Percentiles rank a stretch among this genome's conserved stretches.
These are phyloP conservation scores for Penicillium egyptiacum DNA, from an alignment of 495 filamentous ascomycete species.

Conservation along the genomic window DNA sequence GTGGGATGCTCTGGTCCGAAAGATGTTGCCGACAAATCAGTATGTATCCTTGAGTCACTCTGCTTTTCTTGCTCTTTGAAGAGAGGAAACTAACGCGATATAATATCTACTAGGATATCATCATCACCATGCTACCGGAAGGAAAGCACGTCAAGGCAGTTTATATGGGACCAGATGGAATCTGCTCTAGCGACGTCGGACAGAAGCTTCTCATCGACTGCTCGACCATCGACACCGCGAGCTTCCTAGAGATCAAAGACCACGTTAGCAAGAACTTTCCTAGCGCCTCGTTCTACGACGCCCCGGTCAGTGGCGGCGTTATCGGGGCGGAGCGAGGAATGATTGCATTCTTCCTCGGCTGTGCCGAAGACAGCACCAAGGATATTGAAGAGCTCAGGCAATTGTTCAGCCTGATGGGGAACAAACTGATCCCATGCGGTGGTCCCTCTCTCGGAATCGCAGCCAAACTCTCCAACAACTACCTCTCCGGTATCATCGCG, in stretches of 20 bases:
- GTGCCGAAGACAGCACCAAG: slow-evolving; percentile 27
- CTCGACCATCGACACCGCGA: slow-evolving; percentile 47
- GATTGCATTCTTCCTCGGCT: slow-evolving; percentile 51
- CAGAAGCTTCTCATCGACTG: slow-evolving; percentile 43
- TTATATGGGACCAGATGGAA: slow-evolving; percentile 44
- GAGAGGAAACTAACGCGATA: not conserved
- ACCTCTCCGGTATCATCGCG: slow-evolving; percentile 52
- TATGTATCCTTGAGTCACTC: slow-evolving; percentile 16
- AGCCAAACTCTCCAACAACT: slow-evolving; percentile 58
- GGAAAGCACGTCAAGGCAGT: slow-evolving; percentile 61
- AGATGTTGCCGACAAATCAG: slow-evolving; percentile 44
- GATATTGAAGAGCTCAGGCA: slow-evolving; percentile 29
- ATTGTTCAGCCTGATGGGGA: slow-evolving; percentile 48
- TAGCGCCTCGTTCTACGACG: slow-evolving; percentile 39
- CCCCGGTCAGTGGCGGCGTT: slow-evolving; percentile 47
- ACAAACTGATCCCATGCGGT: slow-evolving; percentile 50
- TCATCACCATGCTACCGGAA: slow-evolving; percentile 68
- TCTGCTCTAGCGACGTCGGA: slow-evolving; percentile 31
- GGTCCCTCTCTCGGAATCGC: slow-evolving; percentile 50
- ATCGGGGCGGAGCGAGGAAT: slow-evolving; percentile 49
- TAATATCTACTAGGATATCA: slow-evolving; percentile 50
- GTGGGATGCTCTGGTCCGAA: slow-evolving; percentile 29
- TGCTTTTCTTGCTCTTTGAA: slow-evolving; percentile 1
- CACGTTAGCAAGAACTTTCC: slow-evolving; percentile 24
- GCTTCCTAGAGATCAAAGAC: slow-evolving; percentile 37